Base-by-base conservation (phyloP, 2,329 filamentous ascomycete genomes). In the Xylaria sp. region DNA sequence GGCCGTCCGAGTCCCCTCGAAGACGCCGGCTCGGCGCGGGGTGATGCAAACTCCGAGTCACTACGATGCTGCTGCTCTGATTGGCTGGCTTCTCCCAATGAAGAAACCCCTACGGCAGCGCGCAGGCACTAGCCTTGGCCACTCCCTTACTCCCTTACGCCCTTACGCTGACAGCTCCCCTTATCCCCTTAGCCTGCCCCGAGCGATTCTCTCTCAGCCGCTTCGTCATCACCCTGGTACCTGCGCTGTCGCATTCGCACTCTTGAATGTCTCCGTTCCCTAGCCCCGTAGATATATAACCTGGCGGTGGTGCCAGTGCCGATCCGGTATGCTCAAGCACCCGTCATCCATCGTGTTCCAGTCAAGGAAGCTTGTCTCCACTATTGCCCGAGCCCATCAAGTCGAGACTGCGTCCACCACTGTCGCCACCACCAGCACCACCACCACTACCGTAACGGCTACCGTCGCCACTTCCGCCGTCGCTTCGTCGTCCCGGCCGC, bases 251-350 rank as follows among this genome's bases (percentile, higher is more conserved):
- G 18, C 34, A 64, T 63, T 67, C 69, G 66, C 67, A 66, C 63
- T 66, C 57, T 60, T 65, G 50, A 54, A 73, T 75, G 73, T 76
- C 72, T 75, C 72, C 66, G 60, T 64, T 44, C 48, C 58, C 69
- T 54, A 65, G 62, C 69, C 65, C 67, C 69, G 58, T 66, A 20
- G 13, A 37, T 72, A 75, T 74, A 76, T 73, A 76, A 77, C 72
- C 63, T 70, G 65, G 67, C 61, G 69, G 65, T 70, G 61, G 51
- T 68, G 58, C 71, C 74, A 63, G 70, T 61, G 60, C 54, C 64
- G 65, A 62, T 71, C 73, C 80, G 83, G 80, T 73, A 86, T 86
- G 84, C 81, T 85, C 77, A 85, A 81, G 74, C 78, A 78, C 74
- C 81, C 82, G 72, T 76, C 80, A 34, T 79, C 80, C 62, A 78